Base-by-base conservation (phyloP, 2,329 filamentous ascomycete genomes). In the Botrytis elliptica region DNA sequence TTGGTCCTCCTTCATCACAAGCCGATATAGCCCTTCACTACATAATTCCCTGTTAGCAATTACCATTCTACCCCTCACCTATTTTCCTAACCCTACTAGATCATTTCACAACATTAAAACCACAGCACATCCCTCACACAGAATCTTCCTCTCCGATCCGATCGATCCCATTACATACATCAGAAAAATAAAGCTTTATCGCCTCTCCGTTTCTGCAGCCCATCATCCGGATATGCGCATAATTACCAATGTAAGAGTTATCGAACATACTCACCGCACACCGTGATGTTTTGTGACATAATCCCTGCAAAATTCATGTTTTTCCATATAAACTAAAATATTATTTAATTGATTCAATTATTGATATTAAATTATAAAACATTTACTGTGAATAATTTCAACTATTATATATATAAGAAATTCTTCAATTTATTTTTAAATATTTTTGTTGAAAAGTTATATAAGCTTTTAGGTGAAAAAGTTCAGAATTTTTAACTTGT, bases 61-160 rank as follows among this genome's bases (percentile, higher is more conserved):
- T 46, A 55, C 46, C 70, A 18, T 38, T 60, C 36, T 60, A 67
- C 70, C 52, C 70, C 52, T 72, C 63, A 40, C 25, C 49, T 57
- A 72, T 44, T 44, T 40, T 44, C 29, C 63, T 40, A 9, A 57
- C 38, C 10, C 10, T 57, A 68, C 36, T 25, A 22, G 66, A 57
- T 49, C 42, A 46, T n/a, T 25, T 29, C 63, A 68, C 63, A 52
- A 29, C 40, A 44, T 62, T 14, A 20, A 72, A 55, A 33, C 18
- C 46, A 60, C 63, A 72, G 55, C 64, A 46, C 63, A 68, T 49
- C 52, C 42, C 40, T 55, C 33, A 25, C n/a, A 72, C 71, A 49
- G 49, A 68, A 72, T 68, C 71, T 68, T 68, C 57, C 12, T 29
- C 52, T 67, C 63, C 63, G 71, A 72, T 72, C 71, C 71, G 71